A percentile compares a stretch with the other conserved stretches of the same genome.
These are phyloP conservation scores for Mucor piriformis DNA, from an alignment of 371 early-diverging fungal genomes.

Conservation along the genomic window DNA sequence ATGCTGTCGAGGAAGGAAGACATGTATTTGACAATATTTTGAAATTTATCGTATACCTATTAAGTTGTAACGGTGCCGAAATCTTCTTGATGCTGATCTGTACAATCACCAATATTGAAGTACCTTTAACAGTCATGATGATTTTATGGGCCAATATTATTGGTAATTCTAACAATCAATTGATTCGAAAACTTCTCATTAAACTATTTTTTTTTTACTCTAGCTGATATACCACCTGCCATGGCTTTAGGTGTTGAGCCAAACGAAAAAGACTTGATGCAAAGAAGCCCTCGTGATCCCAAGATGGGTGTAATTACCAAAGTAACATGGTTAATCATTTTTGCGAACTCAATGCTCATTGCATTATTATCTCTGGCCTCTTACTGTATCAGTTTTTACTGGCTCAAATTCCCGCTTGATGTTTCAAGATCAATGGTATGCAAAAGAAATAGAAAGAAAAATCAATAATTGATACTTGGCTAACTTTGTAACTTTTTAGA, in stretches of 20 bases:
- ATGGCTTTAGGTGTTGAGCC: slow-evolving; percentile 83
- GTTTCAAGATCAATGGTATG: slow-evolving; percentile 29
- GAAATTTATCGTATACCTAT: slow-evolving; percentile 85
- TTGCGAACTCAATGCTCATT: slow-evolving; percentile 48
- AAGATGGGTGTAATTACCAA: slow-evolving; percentile 62
- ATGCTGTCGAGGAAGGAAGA: slow-evolving; percentile 79
- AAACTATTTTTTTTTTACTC: not conserved
- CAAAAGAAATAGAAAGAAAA: not conserved
- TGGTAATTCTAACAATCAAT: slow-evolving; percentile 25
- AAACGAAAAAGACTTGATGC: slow-evolving; percentile 77
- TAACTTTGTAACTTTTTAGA: slow-evolving; percentile 28
- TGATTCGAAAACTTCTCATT: not conserved
- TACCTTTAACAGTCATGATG: slow-evolving; percentile 55
- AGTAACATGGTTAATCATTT: slow-evolving; percentile 33
- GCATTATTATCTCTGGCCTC: slow-evolving; percentile 63
- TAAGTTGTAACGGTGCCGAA: slow-evolving; percentile 84
- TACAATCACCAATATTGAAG: slow-evolving; percentile 47
- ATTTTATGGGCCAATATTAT: slow-evolving; percentile 53
- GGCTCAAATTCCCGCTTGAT: slow-evolving; percentile 14
- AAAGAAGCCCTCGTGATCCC: slow-evolving; percentile 74
- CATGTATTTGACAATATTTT: slow-evolving; percentile 87
- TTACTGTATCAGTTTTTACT: slow-evolving; percentile 55
- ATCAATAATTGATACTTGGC: not conserved
- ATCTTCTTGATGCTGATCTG: slow-evolving; percentile 65
- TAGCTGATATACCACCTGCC: slow-evolving; percentile 73